Percentiles rank a stretch among this genome's conserved stretches.
Conservation (phyloP, 2,329 filamentous ascomycete species). For the Anthostomella pinea region DNA sequence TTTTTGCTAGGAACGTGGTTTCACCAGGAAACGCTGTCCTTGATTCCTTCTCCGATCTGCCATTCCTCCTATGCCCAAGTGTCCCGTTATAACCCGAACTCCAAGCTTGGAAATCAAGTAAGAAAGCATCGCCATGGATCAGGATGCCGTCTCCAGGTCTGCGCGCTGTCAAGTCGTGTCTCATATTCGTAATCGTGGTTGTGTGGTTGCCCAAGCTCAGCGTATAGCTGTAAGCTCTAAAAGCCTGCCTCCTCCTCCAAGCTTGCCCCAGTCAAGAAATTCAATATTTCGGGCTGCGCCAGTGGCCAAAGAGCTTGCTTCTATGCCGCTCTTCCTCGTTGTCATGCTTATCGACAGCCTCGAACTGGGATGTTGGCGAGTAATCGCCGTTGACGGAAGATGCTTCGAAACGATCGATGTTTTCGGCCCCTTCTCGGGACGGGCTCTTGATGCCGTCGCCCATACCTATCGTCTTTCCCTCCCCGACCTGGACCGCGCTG, state of each 20-base stretch:
- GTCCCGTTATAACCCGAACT: neutral
- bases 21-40: too few species aligned
- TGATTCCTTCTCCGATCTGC: too few species aligned
- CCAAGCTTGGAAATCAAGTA: neutral
- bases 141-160: neutral
- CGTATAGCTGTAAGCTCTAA: neutral
- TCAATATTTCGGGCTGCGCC: constrained; percentile 22
- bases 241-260: neutral
- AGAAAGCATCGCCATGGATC: neutral
- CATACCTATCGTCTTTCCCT: constrained; percentile 14
- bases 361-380: constrained; percentile 19
- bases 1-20: too few species aligned
- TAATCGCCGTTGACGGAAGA: too few species aligned
- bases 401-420: constrained; percentile 32
- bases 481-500: constrained; percentile 20
- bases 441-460: constrained; percentile 12
- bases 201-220: neutral
- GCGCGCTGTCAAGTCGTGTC: too few species aligned
- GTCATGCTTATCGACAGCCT: constrained; percentile 14
- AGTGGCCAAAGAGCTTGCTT: constrained; percentile 23
- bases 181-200: constrained; percentile 3
- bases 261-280: too few species aligned
- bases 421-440: constrained; percentile 40
- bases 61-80: neutral
- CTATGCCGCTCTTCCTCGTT: constrained; percentile 17